These are phyloP conservation scores for Coniosporium tulheliwenetii DNA, from an alignment of 2,329 filamentous ascomycete species.

Conservation along the genomic window DNA sequence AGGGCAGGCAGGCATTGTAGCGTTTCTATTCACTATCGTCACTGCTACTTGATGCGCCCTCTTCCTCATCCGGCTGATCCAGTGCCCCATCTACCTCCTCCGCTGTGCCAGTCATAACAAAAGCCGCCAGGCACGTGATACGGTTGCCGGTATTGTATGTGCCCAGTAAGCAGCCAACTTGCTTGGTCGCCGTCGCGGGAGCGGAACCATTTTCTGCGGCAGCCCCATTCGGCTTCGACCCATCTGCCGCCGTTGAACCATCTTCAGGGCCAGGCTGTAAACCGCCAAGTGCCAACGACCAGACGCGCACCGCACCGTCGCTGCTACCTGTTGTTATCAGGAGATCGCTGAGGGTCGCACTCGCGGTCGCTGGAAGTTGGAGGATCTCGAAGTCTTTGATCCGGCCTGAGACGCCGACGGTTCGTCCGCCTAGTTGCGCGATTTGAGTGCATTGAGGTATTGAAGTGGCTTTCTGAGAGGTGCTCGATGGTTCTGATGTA, in stretches of 20 bases:
- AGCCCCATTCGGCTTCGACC: neutral
- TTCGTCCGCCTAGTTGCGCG: conserved; percentile 64
- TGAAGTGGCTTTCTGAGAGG: conserved; percentile 18
- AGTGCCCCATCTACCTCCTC: neutral
- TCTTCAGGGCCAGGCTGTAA: conserved; percentile 8
- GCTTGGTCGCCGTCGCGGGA: conserved; percentile 12
- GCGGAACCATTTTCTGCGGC: conserved; percentile 7
- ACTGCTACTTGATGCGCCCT: conserved; percentile 2
- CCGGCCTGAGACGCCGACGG: conserved; percentile 49
- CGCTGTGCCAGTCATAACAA: conserved; percentile 51
- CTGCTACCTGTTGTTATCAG: conserved; percentile 64
- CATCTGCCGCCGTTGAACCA: neutral
- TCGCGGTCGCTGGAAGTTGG: conserved; percentile 11
- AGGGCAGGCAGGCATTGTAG: no score
- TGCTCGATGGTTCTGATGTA: neutral
- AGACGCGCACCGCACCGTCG: conserved; percentile 71
- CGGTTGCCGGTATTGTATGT: conserved; percentile 74
- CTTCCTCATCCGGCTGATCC: conserved; percentile 3
- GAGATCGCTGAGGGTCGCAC: conserved; percentile 18
- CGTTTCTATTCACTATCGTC: conserved; percentile 5
- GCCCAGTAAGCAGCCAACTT: conserved; percentile 54
- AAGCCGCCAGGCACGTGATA: conserved; percentile 77
- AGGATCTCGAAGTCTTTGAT: conserved; percentile 81
- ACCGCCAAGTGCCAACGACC: conserved; percentile 35
- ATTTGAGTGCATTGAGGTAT: conserved; percentile 39